Base-by-base conservation (phyloP, 805 yeast species). In the Pichia deserticola region DNA sequence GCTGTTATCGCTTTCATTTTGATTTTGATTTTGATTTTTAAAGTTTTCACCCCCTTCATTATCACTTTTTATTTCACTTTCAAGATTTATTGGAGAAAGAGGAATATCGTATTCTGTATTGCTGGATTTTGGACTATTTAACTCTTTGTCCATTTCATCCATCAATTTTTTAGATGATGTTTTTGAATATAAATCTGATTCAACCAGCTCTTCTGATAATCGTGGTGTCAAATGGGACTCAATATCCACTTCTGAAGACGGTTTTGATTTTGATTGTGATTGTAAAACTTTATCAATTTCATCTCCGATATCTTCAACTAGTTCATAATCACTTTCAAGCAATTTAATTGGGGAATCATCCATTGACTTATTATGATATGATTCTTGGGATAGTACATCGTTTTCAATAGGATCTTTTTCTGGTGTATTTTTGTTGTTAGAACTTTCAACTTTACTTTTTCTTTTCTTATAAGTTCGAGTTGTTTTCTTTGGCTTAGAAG, bases 381-480 rank as follows among this genome's bases (percentile, higher is more conserved):
- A 49, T 20, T 49, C 52, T 30, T 45, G 52, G 4, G 49, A 42
- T 13, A 45, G n/a, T n/a, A 40, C 27, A 15, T 45, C 40, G 15
- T n/a, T n/a, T 3, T 39, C 33, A 10, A 7, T 4, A n/a, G 13
- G 20, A 9, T 29, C 36, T 12, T 36, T 33, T 5, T 15, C n/a
- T 9, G 6, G 11, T 5, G 6, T 12, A 34, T 34, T 34, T 25
- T 38, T 38, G 30, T 27, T 5, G 30, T 20, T 38, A 27, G 9
- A 20, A 38, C 5, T 20, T 5, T 38, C 30, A 20, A 9, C 32
- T 7, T 30, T 30, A 30, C 32, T 30, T 30, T 30, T 30, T 30
- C 32, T 30, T 30, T 30, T 20, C 20, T 20, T 20, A 20, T 20
- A 20, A 20, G 20, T 20, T 2, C 20, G 20, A 20, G 20, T 20